Conservation (phyloP, 2,329 filamentous ascomycete genomes). For the Aureobasidium uvarum region DNA sequence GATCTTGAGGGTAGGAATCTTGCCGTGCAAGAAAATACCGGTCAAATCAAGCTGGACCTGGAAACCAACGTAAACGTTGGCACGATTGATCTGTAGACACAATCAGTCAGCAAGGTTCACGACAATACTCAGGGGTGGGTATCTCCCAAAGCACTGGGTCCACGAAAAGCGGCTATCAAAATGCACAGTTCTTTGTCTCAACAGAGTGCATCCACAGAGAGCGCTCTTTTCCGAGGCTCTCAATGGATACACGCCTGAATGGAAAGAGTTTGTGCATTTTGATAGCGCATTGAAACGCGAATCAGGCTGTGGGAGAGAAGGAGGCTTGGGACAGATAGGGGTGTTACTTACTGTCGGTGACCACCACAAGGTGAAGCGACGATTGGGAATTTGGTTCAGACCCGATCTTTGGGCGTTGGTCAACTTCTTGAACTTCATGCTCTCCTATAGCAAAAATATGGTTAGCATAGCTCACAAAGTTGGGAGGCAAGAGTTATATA, state of each 20-base stretch:
- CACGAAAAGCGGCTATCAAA: not conserved
- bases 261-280: not conserved
- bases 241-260: not conserved
- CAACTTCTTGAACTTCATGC: conserved; percentile 99
- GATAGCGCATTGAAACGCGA: not conserved
- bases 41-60: conserved; percentile 97
- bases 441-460: too few species aligned
- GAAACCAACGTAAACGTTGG: conserved; percentile 99
- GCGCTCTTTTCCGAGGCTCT: not conserved
- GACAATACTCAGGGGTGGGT: not conserved
- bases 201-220: not conserved
- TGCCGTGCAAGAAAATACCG: conserved; percentile 97
- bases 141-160: conserved; percentile 7
- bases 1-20: conserved; percentile 97
- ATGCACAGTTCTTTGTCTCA: not conserved
- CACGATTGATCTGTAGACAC: conserved; percentile 67
- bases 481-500: too few species aligned
- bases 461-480: too few species aligned
- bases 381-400: conserved; percentile 97
- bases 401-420: conserved; percentile 96
- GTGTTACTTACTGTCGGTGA: conserved; percentile 48
- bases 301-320: not conserved
- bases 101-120: conserved; percentile 9
- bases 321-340: not conserved
- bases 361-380: conserved; percentile 99